phyloP scores from a whole-genome alignment of 306 rosid species.

The Castanea mollissima region DNA sequence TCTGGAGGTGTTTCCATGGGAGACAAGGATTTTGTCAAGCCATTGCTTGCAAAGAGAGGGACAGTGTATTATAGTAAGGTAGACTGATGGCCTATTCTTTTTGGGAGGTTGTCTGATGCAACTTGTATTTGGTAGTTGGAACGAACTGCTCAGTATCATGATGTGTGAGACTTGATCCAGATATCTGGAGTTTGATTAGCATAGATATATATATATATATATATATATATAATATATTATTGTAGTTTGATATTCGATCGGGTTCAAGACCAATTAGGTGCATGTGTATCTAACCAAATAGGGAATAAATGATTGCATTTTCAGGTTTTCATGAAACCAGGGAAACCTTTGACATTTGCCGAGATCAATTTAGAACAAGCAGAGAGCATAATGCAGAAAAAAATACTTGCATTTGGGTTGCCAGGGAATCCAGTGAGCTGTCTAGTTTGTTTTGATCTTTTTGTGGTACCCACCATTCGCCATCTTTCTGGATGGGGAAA shows the following conservation, averaged over 20 bases:
- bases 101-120: background rate
- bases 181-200: conserved; percentile 4
- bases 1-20: conserved; percentile 99
- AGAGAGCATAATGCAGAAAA: conserved; percentile 28
- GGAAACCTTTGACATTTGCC: conserved; percentile 86
- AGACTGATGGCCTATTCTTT: conserved; percentile 12
- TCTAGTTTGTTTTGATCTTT: conserved; percentile 78
- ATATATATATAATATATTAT: conserved; percentile 18
- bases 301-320: conserved; percentile 7
- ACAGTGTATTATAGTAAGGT: conserved; percentile 72
- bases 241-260: conserved; percentile 3
- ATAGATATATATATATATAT: conserved; percentile 15
- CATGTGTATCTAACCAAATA: too few species aligned
- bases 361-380: conserved; percentile 49
- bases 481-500: conserved; percentile 78
- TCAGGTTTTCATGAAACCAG: conserved; percentile 89
- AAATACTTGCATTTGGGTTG: conserved; percentile 77
- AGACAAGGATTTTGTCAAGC: conserved; percentile 89
- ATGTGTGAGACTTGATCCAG: background rate
- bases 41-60: conserved; percentile 75
- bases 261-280: too few species aligned
- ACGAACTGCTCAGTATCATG: conserved; percentile 6
- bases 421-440: conserved; percentile 98
- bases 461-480: conserved; percentile 85
- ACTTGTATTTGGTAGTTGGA: conserved; percentile 13